phyloP scores from a whole-genome alignment of 805 yeast genomes.

The Starmerella floris region DNA sequence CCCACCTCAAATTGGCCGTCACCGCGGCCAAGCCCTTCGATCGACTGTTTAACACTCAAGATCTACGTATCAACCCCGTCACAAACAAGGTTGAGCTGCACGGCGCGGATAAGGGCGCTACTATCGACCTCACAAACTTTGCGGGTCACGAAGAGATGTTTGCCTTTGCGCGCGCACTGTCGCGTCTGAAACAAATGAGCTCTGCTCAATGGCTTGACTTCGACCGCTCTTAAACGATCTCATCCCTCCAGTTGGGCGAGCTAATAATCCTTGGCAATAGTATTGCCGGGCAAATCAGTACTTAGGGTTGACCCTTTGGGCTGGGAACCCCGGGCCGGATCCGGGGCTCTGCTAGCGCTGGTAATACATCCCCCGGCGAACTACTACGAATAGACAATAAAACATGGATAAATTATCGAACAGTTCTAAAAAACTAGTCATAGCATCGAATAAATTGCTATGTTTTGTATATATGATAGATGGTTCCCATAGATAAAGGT shows the following conservation, averaged over 20 bases:
- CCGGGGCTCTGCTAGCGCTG: too few relatives aligned
- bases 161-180: constrained; percentile 90
- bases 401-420: too few relatives aligned
- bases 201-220: constrained; percentile 62
- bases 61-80: constrained; percentile 32
- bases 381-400: too few relatives aligned
- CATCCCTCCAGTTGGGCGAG: background rate
- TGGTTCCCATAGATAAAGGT: background rate
- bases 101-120: constrained; percentile 33
- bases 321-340: background rate
- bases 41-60: constrained; percentile 67
- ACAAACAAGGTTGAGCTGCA: constrained; percentile 20
- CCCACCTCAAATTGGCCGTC: constrained; percentile 74
- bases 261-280: too few relatives aligned
- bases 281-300: background rate
- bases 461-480: too few relatives aligned
- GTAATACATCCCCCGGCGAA: too few relatives aligned
- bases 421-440: too few relatives aligned
- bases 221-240: constrained; percentile 3
- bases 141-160: constrained; percentile 88
- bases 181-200: constrained; percentile 86
- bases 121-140: constrained; percentile 38
- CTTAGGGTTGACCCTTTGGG: background rate
- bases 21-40: constrained; percentile 79
- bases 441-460: too few relatives aligned